A percentile compares a stretch with the other conserved stretches of the same genome.
Evolutionary conservation across 345 rosid species (phyloP).

Genomic region (Viola odorata): DNA sequence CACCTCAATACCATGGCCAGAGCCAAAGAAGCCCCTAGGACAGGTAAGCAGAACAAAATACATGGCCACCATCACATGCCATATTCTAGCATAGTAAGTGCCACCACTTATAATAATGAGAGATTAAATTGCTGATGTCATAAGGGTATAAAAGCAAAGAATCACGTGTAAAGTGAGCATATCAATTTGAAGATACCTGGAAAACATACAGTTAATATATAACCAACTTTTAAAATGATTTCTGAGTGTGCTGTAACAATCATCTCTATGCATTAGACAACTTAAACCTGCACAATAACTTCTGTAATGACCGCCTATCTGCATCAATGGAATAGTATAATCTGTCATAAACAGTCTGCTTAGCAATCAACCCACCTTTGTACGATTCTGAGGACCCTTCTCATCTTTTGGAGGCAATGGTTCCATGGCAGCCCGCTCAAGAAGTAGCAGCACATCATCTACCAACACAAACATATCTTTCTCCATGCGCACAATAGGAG

Average conservation of each 20-base stretch:
- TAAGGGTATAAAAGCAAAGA: too few species aligned
- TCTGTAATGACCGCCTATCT: background rate
- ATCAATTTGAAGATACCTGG: too few species aligned
- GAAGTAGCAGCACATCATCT: conserved; percentile 68
- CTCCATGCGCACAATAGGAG: conserved; percentile 68
- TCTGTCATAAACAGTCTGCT: too few species aligned
- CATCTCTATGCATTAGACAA: background rate
- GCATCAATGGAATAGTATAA: background rate
- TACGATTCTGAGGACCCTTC: conserved; percentile 73
- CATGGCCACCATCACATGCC: too few species aligned
- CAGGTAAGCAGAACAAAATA: too few species aligned
- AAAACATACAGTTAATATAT: too few species aligned
- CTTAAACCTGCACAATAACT: background rate
- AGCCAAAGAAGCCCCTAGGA: background rate
- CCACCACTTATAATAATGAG: too few species aligned
- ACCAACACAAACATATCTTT: conserved; percentile 73
- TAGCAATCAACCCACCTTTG: conserved; percentile 44
- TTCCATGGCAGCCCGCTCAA: conserved; percentile 78
- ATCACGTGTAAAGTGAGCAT: too few species aligned
- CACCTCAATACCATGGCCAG: background rate
- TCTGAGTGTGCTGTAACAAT: too few species aligned
- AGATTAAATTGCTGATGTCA: too few species aligned
- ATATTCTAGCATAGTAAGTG: background rate
- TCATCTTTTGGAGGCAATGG: conserved; percentile 87
- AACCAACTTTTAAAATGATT: background rate